Percentiles rank a stretch among this genome's conserved stretches.
phyloP scores from a whole-genome alignment of 345 rosid genomes.

The Lepidium didymum region DNA sequence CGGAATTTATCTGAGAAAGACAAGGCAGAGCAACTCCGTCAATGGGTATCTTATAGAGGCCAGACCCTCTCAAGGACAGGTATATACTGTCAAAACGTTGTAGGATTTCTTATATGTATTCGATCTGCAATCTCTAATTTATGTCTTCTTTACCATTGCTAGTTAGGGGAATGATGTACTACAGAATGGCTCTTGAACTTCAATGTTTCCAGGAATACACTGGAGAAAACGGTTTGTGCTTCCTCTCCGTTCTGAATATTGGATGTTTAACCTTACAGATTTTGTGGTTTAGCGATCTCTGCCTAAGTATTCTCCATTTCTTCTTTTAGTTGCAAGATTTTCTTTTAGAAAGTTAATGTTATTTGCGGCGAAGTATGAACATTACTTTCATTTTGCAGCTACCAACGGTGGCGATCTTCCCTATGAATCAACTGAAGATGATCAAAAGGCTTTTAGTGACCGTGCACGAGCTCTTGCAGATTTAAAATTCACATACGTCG shows the following conservation, averaged over 20 bases:
- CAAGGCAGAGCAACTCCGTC: slow-evolving; percentile 42
- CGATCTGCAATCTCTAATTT: background rate
- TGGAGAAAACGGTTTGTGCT: slow-evolving; percentile 53
- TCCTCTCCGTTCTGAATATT: slow-evolving; percentile 12
- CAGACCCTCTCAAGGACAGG: slow-evolving; percentile 98
- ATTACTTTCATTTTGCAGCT: slow-evolving; percentile 36
- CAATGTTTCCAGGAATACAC: slow-evolving; percentile 65
- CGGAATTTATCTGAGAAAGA: slow-evolving; percentile 16
- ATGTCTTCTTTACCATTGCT: slow-evolving; percentile 20
- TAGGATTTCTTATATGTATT: background rate
- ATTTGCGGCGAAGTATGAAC: background rate
- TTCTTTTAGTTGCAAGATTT: background rate
- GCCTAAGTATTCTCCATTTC: background rate
- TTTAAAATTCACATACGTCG: slow-evolving; percentile 93
- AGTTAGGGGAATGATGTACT: slow-evolving; percentile 99
- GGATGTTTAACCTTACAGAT: background rate
- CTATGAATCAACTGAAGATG: slow-evolving; percentile 27
- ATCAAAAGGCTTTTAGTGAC: slow-evolving; percentile 23
- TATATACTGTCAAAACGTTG: slow-evolving; percentile 27
- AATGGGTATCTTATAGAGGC: slow-evolving; percentile 89
- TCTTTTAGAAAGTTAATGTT: slow-evolving; percentile 4
- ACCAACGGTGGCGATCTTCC: slow-evolving; percentile 27
- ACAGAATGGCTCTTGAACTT: slow-evolving; percentile 63
- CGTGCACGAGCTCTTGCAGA: slow-evolving; percentile 65
- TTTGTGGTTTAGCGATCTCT: background rate